These are phyloP conservation scores for Maudiozyma serrabonitensis DNA, from an alignment of 805 yeast genomes.

Conservation along the genomic window DNA sequence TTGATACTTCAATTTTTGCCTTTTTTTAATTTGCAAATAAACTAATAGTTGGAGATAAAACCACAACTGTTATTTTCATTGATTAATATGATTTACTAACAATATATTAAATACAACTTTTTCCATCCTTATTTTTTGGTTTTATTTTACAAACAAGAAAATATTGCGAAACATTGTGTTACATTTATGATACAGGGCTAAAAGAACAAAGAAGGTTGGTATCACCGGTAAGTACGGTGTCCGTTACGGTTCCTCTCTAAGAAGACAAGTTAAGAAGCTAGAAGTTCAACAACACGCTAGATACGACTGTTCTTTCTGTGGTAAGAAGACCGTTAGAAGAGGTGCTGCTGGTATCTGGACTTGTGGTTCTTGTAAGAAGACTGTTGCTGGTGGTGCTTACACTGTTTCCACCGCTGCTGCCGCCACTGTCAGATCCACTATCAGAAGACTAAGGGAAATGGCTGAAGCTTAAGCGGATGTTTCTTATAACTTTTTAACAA, in stretches of 20 bases:
- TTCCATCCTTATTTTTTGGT: neutral
- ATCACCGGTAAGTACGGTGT: slow-evolving; percentile 99
- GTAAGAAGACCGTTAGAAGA: slow-evolving; percentile 97
- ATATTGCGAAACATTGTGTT: neutral
- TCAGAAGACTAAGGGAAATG: slow-evolving; percentile 99
- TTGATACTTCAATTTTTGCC: no score
- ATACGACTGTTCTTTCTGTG: slow-evolving; percentile 99
- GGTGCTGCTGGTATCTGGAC: slow-evolving; percentile 98
- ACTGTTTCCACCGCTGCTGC: slow-evolving; percentile 99
- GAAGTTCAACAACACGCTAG: slow-evolving; percentile 98
- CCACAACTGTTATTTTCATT: neutral
- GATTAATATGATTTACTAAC: neutral
- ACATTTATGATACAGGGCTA: slow-evolving; percentile 57
- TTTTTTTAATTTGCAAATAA: no score
- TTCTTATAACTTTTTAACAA: neutral
- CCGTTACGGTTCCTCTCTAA: slow-evolving; percentile 99
- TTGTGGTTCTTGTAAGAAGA: slow-evolving; percentile 90
- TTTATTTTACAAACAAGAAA: neutral
- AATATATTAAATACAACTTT: neutral
- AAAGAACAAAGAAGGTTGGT: slow-evolving; percentile 99
- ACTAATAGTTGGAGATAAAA: no score
- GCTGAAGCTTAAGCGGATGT: slow-evolving; percentile 83
- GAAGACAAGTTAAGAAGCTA: slow-evolving; percentile 99
- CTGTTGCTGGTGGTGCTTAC: slow-evolving; percentile 99
- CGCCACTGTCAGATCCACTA: slow-evolving; percentile 99